Conservation (phyloP, 2,329 filamentous ascomycete species). For the Penicillium sp. region DNA sequence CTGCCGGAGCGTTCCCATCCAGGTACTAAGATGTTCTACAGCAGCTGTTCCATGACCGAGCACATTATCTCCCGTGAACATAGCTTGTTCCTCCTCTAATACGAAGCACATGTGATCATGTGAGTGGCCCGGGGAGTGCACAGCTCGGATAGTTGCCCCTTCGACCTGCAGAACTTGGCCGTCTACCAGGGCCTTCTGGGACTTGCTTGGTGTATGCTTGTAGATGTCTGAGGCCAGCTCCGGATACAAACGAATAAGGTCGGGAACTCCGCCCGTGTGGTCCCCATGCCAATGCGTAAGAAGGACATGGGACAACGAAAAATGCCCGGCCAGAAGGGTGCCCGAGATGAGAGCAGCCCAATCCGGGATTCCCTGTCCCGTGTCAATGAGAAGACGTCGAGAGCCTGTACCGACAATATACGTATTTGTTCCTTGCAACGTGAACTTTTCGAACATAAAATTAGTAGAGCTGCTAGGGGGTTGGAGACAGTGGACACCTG, state of each 20-base stretch:
- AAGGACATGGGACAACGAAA: slow-evolving; percentile 48
- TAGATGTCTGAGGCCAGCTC: slow-evolving; percentile 35
- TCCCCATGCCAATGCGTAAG: slow-evolving; percentile 53
- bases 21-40: slow-evolving; percentile 45
- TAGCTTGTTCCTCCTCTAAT: slow-evolving; percentile 70
- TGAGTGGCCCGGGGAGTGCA: slow-evolving; percentile 69
- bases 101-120: slow-evolving; percentile 77
- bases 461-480: neutral
- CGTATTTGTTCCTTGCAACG: slow-evolving; percentile 5
- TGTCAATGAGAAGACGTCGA: slow-evolving; percentile 43
- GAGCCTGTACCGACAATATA: slow-evolving; percentile 39
- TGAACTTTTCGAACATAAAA: neutral
- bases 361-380: slow-evolving; percentile 29
- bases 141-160: slow-evolving; percentile 45
- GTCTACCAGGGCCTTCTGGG: slow-evolving; percentile 40
- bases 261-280: slow-evolving; percentile 48
- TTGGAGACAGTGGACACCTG: neutral
- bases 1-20: slow-evolving; percentile 38
- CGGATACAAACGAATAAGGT: slow-evolving; percentile 40
- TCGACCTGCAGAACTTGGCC: slow-evolving; percentile 44
- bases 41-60: slow-evolving; percentile 62
- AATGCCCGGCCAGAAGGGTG: neutral
- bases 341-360: slow-evolving; percentile 24
- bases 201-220: slow-evolving; percentile 41
- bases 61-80: slow-evolving; percentile 83